These are phyloP conservation scores for Fusarium anthophilum DNA, from an alignment of 2,329 filamentous ascomycete genomes.

Conservation along the genomic window DNA sequence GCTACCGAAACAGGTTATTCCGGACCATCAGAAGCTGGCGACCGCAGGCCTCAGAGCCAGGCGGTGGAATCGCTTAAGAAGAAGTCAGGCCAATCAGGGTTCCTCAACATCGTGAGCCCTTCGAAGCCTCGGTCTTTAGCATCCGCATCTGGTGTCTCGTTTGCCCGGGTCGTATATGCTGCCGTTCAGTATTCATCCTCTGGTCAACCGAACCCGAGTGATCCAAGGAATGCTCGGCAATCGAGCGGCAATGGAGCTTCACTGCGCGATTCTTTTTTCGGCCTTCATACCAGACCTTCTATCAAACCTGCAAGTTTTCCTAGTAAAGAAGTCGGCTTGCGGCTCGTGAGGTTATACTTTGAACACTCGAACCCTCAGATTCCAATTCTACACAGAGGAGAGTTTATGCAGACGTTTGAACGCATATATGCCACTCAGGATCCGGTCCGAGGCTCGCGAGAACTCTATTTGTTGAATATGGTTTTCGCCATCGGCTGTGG, in stretches of 20 bases:
- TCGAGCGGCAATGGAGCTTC: slow-evolving; percentile 67
- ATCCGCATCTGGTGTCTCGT: slow-evolving; percentile 90
- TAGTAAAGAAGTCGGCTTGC: slow-evolving; percentile 74
- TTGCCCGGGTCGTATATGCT: slow-evolving; percentile 92
- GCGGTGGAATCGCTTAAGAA: slow-evolving; percentile 49
- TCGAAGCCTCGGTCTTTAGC: slow-evolving; percentile 85
- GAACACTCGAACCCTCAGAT: slow-evolving; percentile 97
- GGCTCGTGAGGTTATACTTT: slow-evolving; percentile 86
- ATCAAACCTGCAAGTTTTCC: slow-evolving; percentile 90
- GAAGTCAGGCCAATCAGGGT: slow-evolving; percentile 52
- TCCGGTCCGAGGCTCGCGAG: slow-evolving; percentile 74
- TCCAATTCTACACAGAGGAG: slow-evolving; percentile 85
- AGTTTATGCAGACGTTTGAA: slow-evolving; percentile 91
- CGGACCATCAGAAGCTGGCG: slow-evolving; percentile 46
- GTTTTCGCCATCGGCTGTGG: slow-evolving; percentile 96
- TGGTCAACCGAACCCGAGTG: slow-evolving; percentile 62
- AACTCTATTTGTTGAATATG: slow-evolving; percentile 96
- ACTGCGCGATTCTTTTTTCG: slow-evolving; percentile 96
- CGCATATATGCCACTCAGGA: slow-evolving; percentile 77
- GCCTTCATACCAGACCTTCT: slow-evolving; percentile 88
- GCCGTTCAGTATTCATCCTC: slow-evolving; percentile 81
- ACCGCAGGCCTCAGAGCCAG: slow-evolving; percentile 44
- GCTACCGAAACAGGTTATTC: slow-evolving; percentile 48
- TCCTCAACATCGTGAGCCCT: slow-evolving; percentile 80
- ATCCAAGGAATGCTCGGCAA: slow-evolving; percentile 39